phyloP scores from a whole-genome alignment of 257 asterid genomes.

The Penstemon davidsonii region DNA sequence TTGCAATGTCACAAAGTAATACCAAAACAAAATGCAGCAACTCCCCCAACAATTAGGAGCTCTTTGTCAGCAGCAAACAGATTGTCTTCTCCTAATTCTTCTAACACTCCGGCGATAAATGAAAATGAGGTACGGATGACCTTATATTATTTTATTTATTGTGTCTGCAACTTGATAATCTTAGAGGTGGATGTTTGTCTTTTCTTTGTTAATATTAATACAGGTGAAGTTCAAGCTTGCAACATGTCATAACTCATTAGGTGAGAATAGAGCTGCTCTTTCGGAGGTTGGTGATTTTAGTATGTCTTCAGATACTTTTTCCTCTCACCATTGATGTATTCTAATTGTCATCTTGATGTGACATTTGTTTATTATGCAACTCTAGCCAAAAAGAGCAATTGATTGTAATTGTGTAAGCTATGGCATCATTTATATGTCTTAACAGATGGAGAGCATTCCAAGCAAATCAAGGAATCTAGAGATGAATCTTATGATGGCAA shows the following conservation, averaged over 20 bases:
- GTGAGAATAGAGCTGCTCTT: conserved; percentile 78
- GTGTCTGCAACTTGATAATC: conserved; percentile 7
- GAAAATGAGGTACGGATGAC: conserved; percentile 73
- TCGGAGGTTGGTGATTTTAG: conserved; percentile 59
- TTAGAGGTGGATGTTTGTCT: conserved; percentile 13
- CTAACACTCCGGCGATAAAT: conserved; percentile 58
- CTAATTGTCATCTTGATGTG: conserved; percentile 14
- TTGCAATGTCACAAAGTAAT: conserved; percentile 64
- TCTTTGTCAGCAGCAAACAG: conserved; percentile 61
- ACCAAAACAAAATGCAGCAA: conserved; percentile 62
- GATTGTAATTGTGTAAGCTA: neutral
- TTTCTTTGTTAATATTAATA: conserved; percentile 23
- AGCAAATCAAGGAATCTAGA: conserved; percentile 85
- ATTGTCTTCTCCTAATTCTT: conserved; percentile 80
- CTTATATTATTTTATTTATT: neutral
- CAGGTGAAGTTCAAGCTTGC: conserved; percentile 95
- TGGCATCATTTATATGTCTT: conserved; percentile 21
- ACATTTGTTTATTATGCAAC: conserved; percentile 18
- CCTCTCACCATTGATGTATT: neutral
- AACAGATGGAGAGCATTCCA: conserved; percentile 93
- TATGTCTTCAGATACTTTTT: neutral
- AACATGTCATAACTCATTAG: conserved; percentile 62
- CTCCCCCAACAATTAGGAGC: conserved; percentile 56
- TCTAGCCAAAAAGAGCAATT: neutral
- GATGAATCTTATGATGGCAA: conserved; percentile 90